Evolutionary conservation across 2,329 filamentous ascomycete genomes (phyloP).

Genomic region (Alternaria gansuensis): DNA sequence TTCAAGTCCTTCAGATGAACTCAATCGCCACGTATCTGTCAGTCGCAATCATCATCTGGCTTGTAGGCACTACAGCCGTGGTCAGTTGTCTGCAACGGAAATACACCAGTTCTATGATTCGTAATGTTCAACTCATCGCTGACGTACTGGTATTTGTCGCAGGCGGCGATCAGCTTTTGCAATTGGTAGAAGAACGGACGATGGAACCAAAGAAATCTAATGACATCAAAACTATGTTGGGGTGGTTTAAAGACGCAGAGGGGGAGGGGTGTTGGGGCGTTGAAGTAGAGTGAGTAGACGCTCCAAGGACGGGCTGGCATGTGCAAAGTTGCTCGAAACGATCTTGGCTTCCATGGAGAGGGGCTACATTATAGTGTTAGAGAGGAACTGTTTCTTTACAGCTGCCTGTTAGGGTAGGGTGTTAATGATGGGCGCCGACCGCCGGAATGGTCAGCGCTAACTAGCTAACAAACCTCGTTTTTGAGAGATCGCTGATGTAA

Average conservation of each 20-base stretch:
- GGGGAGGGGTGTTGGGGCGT: constrained; percentile 35
- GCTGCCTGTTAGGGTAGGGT: background rate
- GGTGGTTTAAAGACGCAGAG: constrained; percentile 34
- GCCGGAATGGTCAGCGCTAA: background rate
- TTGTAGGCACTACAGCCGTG: constrained; percentile 27
- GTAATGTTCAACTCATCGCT: constrained; percentile 37
- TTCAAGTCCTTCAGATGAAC: constrained; percentile 34
- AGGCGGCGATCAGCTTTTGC: constrained; percentile 36
- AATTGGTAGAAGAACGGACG: constrained; percentile 28
- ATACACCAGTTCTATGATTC: constrained; percentile 27
- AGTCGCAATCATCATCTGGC: constrained; percentile 31
- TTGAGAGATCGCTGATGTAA: background rate
- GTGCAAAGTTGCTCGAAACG: constrained; percentile 1
- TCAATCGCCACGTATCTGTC: constrained; percentile 30
- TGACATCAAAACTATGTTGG: constrained; percentile 27
- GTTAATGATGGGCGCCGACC: constrained; percentile 8
- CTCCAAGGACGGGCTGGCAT: constrained; percentile 19
- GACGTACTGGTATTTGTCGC: constrained; percentile 37
- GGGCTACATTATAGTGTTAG: constrained; percentile 11
- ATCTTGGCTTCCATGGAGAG: background rate
- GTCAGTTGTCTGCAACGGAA: constrained; percentile 28
- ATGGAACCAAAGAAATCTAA: constrained; percentile 21
- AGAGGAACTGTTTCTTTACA: constrained; percentile 20
- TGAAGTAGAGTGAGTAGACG: constrained; percentile 33
- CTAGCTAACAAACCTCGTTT: background rate